Conservation (phyloP, 495 filamentous ascomycete genomes). For the Podospora pseudopauciseta region DNA sequence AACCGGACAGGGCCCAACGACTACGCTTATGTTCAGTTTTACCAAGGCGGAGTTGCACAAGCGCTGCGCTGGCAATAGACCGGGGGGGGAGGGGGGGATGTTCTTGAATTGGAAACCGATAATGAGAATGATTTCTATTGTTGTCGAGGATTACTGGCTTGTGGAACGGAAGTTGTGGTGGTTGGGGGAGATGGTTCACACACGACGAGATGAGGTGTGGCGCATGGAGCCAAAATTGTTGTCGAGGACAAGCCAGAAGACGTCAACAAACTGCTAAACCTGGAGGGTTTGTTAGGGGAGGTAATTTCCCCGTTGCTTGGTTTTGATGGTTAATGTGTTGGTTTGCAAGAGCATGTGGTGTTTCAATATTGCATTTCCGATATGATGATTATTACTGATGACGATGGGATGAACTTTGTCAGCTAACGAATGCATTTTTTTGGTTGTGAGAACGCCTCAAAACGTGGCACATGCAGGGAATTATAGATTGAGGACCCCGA, state of each 20-base stretch:
- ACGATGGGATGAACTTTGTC: background rate
- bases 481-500: background rate
- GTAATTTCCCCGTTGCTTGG: background rate
- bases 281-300: background rate
- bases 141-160: background rate
- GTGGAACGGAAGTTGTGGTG: background rate
- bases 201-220: background rate
- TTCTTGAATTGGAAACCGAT: background rate
- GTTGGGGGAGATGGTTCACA: background rate
- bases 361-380: background rate
- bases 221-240: background rate
- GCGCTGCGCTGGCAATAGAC: background rate
- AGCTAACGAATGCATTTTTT: background rate
- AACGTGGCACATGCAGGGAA: background rate
- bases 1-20: background rate
- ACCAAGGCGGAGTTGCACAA: background rate
- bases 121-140: background rate
- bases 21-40: background rate
- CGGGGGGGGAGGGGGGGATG: too few species aligned
- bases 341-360: background rate
- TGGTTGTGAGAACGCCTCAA: background rate
- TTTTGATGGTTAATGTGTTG: too few species aligned
- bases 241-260: background rate
- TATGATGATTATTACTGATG: background rate
- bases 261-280: background rate